A percentile compares a stretch with the other conserved stretches of the same genome.
Conservation (phyloP, 495 filamentous ascomycete genomes). For the Trichocladium uniseriatum region DNA sequence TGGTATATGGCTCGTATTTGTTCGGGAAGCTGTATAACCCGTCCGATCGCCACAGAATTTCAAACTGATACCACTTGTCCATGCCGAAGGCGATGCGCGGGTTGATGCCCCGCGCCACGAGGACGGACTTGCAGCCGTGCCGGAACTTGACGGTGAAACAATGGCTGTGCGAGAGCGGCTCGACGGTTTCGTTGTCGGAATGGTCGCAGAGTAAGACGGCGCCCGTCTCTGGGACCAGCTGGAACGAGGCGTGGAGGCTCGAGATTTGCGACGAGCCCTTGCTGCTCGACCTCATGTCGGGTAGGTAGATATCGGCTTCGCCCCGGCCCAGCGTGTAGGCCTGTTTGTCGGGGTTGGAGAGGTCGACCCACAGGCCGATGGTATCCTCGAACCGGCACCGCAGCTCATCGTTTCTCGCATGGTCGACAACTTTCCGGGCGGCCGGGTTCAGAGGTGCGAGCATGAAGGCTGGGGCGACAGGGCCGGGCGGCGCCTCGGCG, state of each 20-base stretch:
- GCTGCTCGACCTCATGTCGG: constrained; percentile 6
- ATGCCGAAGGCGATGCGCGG: constrained; percentile 22
- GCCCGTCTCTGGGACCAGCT: constrained; percentile 18
- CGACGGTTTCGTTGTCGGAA: constrained; percentile 14
- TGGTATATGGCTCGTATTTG: constrained; percentile 14
- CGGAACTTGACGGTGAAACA: constrained; percentile 17
- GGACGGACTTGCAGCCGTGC: constrained; percentile 15
- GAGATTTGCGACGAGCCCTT: constrained; percentile 17
- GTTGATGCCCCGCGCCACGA: constrained; percentile 25
- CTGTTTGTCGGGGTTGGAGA: constrained; percentile 10
- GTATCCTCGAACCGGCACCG: not conserved
- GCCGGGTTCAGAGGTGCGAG: not conserved
- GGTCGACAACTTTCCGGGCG: constrained; percentile 1
- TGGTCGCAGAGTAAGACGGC: constrained; percentile 24
- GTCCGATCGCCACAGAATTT: constrained; percentile 18
- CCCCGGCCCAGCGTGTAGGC: constrained; percentile 16
- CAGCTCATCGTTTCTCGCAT: not conserved
- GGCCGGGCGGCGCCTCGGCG: not conserved
- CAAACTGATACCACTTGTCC: constrained; percentile 23
- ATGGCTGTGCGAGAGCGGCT: constrained; percentile 10
- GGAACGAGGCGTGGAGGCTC: constrained; percentile 21
- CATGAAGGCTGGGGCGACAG: not conserved
- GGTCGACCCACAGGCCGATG: constrained; percentile 19
- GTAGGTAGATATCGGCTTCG: constrained; percentile 21
- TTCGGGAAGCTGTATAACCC: constrained; percentile 16